phyloP scores from a whole-genome alignment of 345 rosid genomes.

The Eucalyptus camaldulensis region DNA sequence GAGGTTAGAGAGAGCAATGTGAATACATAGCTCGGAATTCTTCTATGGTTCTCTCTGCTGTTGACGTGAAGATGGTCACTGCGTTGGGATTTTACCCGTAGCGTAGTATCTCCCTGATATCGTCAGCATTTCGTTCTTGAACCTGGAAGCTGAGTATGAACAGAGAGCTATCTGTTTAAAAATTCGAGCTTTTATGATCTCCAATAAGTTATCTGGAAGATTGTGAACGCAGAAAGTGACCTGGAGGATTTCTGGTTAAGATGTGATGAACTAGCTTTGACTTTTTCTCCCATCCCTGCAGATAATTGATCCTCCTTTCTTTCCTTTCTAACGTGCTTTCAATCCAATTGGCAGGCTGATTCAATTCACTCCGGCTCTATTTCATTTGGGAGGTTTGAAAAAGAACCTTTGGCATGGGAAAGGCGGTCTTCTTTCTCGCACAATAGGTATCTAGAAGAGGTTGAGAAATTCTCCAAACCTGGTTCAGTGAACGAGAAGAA shows the following conservation, averaged over 20 bases:
- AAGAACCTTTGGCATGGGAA: slow-evolving; percentile 72
- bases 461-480: slow-evolving; percentile 72
- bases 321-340: not conserved
- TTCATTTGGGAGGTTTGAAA: slow-evolving; percentile 92
- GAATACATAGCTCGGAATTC: not conserved
- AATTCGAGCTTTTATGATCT: not conserved
- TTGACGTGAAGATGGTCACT: not conserved
- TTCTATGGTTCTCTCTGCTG: not conserved
- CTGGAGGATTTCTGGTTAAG: not conserved
- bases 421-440: slow-evolving; percentile 82
- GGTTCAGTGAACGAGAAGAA: slow-evolving; percentile 77
- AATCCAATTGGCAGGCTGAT: slow-evolving; percentile 31
- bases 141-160: not conserved
- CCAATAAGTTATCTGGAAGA: not conserved
- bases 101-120: not conserved
- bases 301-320: not conserved
- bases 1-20: not conserved
- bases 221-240: not conserved
- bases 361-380: slow-evolving; percentile 74
- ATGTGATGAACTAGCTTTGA: not conserved
- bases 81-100: not conserved
- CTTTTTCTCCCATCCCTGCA: not conserved
- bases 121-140: not conserved
- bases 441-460: slow-evolving; percentile 89
- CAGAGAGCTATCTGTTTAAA: not conserved